Base-by-base conservation (phyloP, 192 early-diverging fungal genomes). In the Coemansia sp. region DNA sequence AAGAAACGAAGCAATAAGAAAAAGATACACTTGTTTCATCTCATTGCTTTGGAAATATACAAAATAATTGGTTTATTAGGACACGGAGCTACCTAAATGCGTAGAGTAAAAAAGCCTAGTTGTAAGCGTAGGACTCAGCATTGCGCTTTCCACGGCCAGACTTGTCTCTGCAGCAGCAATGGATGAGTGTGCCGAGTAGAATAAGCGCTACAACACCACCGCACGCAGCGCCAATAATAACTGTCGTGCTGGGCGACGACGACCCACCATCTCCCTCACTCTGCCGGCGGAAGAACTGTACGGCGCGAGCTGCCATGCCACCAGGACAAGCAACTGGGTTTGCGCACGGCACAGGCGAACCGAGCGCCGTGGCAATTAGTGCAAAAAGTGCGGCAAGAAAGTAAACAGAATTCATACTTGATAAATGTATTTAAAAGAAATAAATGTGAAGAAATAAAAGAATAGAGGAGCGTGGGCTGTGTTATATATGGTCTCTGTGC, bases 301-400 rank as follows among this genome's bases (percentile, higher is more conserved):
- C 14, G 14, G 53, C 53, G 0, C 27, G 53, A 5, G 19, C 14
- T n/a, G 23, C 53, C 53, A 55, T 22, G 16, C 23, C 22, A 3
- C 26, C 14, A 31, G 53, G 25, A 55, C 53, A 55, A 0, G 53
- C 53, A 3, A 26, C 27, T 6, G 53, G 53, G 26, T 31, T 55
- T 22, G 53, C 53, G n/a, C 53, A 55, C 6, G 53, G 22, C 27
- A 55, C 14, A 0, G 53, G 53, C 27, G 53, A 55, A 31, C 53
- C 26, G 4, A 55, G n/a, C 53, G 6, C 53, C 12, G 26, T n/a
- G 25, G 12, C 53, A 14, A 55, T n/a, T 14, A 55, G 3, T 55
- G 26, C 53, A 29, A 55, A 14, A 55, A 55, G 23, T 2, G n/a
- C 53, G 7, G 29, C 11, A 25, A 55, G 9, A 16, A 31, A 6